These are phyloP conservation scores for Boletales sp. DNA, from an alignment of 768 basidiomycete genomes.

Conservation along the genomic window DNA sequence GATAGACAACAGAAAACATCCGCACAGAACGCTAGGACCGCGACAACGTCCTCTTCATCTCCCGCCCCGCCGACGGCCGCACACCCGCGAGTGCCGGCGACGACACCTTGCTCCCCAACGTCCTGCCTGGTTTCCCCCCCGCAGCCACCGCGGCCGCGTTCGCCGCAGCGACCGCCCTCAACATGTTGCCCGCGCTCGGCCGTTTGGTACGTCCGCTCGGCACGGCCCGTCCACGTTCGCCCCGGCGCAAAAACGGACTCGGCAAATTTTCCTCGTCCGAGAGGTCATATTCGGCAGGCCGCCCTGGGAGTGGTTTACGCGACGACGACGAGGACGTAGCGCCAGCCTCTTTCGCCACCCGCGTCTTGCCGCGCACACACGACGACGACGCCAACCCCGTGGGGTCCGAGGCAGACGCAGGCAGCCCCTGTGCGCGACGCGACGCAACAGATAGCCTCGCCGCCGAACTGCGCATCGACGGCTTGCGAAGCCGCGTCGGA, in stretches of 20 bases:
- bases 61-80: constrained; percentile 48
- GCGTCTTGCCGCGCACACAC: constrained; percentile 13
- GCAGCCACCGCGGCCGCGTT: constrained; percentile 37
- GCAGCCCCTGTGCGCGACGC: constrained; percentile 15
- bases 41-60: constrained; percentile 30
- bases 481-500: constrained; percentile 51
- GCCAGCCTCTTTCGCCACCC: not conserved
- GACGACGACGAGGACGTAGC: not conserved
- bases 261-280: constrained; percentile 82
- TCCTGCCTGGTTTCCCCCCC: constrained; percentile 18
- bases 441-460: constrained; percentile 25
- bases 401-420: constrained; percentile 41
- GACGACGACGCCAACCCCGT: constrained; percentile 26
- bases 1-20: too few species aligned
- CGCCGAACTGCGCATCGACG: constrained; percentile 48
- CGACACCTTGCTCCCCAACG: constrained; percentile 8
- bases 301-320: constrained; percentile 14
- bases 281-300: constrained; percentile 57
- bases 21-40: constrained; percentile 1
- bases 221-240: constrained; percentile 36
- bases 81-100: constrained; percentile 15
- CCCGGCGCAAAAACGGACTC: constrained; percentile 73
- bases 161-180: constrained; percentile 58
- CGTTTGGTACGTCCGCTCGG: constrained; percentile 31
- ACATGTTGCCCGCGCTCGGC: constrained; percentile 47